Evolutionary conservation across 805 yeast species (phyloP).

Genomic region (Grigorovia yakushimaensis): DNA sequence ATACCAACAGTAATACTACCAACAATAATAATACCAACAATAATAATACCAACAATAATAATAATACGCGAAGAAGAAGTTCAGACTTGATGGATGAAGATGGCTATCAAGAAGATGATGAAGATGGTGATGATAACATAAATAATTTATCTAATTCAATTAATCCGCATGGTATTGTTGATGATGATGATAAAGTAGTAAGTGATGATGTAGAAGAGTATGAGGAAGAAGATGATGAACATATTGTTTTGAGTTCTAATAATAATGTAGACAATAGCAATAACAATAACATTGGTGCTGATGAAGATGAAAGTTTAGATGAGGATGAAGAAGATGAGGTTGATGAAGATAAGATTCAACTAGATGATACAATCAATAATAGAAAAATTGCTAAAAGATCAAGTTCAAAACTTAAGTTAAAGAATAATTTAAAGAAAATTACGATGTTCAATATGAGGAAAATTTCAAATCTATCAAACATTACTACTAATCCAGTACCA

Average conservation of each 20-base stretch:
- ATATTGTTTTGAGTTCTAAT: neutral
- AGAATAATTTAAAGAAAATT: neutral
- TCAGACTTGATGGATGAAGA: conserved; percentile 7
- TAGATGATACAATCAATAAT: neutral
- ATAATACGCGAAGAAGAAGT: neutral
- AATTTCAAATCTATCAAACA: neutral
- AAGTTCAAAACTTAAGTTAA: conserved; percentile 5
- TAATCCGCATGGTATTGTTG: neutral
- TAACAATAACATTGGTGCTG: conserved; percentile 3
- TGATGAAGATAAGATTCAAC: neutral
- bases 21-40: neutral
- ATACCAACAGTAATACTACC: neutral
- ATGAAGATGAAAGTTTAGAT: conserved; percentile 8
- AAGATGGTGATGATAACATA: conserved; percentile 6
- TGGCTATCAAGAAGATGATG: conserved; percentile 15
- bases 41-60: neutral
- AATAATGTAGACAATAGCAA: neutral
- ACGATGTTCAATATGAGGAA: neutral
- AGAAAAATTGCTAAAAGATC: conserved; percentile 2
- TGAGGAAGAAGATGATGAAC: conserved; percentile 4
- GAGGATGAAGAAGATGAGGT: conserved; percentile 15
- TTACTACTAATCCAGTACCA: neutral
- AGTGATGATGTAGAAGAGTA: conserved; percentile 2
- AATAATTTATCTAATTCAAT: neutral
- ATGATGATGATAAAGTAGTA: neutral